Percentiles rank a stretch among this genome's conserved stretches.
Evolutionary conservation across 805 yeast species (phyloP).

Genomic region (Candida jianshihensis): DNA sequence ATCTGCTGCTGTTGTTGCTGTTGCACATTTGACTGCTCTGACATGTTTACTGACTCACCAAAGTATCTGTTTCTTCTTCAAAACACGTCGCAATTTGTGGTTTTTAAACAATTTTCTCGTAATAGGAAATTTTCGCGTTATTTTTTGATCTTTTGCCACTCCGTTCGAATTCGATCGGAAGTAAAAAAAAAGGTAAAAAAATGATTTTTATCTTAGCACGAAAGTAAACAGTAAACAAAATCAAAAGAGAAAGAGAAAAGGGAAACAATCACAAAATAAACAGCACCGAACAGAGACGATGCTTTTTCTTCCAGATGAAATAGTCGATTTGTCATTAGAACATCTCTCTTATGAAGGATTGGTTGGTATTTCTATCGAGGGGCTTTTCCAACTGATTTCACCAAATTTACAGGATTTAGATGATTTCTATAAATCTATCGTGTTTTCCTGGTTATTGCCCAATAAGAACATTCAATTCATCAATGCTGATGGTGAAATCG

Average conservation of each 20-base stretch:
- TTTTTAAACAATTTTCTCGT: no score
- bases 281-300: neutral
- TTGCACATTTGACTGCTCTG: neutral
- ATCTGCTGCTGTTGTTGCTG: conserved; percentile 1
- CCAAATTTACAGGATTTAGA: conserved; percentile 19
- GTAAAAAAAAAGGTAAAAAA: no score
- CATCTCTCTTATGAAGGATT: conserved; percentile 30
- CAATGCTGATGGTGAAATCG: neutral
- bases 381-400: conserved; percentile 27
- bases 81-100: neutral
- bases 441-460: conserved; percentile 31
- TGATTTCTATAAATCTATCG: conserved; percentile 25
- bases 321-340: conserved; percentile 27
- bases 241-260: no score
- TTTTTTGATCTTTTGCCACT: no score
- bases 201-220: no score
- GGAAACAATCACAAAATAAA: neutral
- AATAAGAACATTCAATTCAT: conserved; percentile 16
- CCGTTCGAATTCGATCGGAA: no score
- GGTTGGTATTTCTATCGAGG: conserved; percentile 23
- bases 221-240: neutral
- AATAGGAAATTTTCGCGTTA: no score
- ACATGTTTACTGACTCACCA: neutral
- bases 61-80: neutral
- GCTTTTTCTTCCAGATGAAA: conserved; percentile 25